phyloP scores from a whole-genome alignment of 495 filamentous ascomycete genomes.

The Cryomyces minteri region DNA sequence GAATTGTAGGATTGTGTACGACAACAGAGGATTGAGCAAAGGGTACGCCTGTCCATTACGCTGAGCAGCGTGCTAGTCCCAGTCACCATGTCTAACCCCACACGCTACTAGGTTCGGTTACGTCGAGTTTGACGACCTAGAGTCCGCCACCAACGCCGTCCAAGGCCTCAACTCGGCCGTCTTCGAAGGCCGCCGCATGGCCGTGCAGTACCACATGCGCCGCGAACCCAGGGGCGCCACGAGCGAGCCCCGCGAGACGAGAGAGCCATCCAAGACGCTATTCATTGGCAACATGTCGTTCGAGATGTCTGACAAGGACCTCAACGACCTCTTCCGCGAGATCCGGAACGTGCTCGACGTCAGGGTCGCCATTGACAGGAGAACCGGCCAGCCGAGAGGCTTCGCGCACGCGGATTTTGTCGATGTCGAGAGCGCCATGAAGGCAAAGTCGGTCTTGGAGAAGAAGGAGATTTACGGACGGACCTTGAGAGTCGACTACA shows the following conservation, averaged over 20 bases:
- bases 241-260: not conserved
- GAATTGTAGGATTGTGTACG: conserved; percentile 37
- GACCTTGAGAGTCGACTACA: conserved; percentile 46
- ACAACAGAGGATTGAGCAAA: conserved; percentile 64
- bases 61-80: not conserved
- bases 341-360: conserved; percentile 61
- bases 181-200: conserved; percentile 61
- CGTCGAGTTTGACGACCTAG: conserved; percentile 41
- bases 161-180: conserved; percentile 44
- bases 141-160: conserved; percentile 41
- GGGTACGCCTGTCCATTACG: conserved; percentile 40
- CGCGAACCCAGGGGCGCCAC: not conserved
- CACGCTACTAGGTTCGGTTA: conserved; percentile 51
- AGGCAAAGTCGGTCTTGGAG: conserved; percentile 36
- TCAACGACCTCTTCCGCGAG: conserved; percentile 62
- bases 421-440: conserved; percentile 39
- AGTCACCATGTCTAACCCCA: not conserved
- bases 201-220: conserved; percentile 31
- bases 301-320: conserved; percentile 72
- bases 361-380: conserved; percentile 74
- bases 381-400: conserved; percentile 71
- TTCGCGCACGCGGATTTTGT: conserved; percentile 83
- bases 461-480: conserved; percentile 45
- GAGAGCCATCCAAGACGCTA: conserved; percentile 37
- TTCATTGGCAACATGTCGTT: conserved; percentile 85